These are phyloP conservation scores for Globisporangium cylindrosporum DNA, from an alignment of 352 stramenopile species.

Conservation along the genomic window DNA sequence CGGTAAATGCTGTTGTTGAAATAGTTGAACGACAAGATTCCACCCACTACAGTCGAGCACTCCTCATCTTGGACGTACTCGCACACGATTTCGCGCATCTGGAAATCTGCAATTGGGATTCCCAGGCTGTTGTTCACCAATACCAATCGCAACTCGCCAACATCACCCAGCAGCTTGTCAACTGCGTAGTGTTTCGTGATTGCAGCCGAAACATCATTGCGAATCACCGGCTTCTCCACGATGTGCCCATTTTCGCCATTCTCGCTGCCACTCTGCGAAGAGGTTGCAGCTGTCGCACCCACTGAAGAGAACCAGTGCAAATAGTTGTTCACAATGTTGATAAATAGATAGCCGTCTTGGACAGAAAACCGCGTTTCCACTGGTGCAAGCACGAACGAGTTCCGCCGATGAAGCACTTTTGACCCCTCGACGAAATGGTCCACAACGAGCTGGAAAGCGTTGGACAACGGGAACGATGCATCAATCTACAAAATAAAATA, in stretches of 20 bases:
- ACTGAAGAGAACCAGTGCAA: constrained; percentile 45
- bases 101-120: constrained; percentile 85
- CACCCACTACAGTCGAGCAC: constrained; percentile 74
- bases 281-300: not conserved
- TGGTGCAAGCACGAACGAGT: constrained; percentile 78
- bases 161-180: constrained; percentile 83
- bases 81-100: constrained; percentile 85
- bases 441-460: constrained; percentile 79
- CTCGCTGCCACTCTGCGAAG: not conserved
- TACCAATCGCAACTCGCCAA: constrained; percentile 80
- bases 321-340: constrained; percentile 87
- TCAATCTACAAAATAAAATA: constrained; percentile 51
- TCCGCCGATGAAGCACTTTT: constrained; percentile 43
- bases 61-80: constrained; percentile 87
- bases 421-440: constrained; percentile 79
- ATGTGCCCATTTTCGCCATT: constrained; percentile 10
- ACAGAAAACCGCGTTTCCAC: constrained; percentile 86
- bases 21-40: constrained; percentile 82
- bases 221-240: not conserved
- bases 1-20: constrained; percentile 92
- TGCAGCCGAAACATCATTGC: not conserved
- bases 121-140: constrained; percentile 88
- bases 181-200: constrained; percentile 34
- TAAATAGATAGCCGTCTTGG: constrained; percentile 79
- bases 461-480: constrained; percentile 78